Evolutionary conservation across 1,284 basidiomycete genomes (phyloP).

Genomic region (Exobasidium cylindrosporum): DNA sequence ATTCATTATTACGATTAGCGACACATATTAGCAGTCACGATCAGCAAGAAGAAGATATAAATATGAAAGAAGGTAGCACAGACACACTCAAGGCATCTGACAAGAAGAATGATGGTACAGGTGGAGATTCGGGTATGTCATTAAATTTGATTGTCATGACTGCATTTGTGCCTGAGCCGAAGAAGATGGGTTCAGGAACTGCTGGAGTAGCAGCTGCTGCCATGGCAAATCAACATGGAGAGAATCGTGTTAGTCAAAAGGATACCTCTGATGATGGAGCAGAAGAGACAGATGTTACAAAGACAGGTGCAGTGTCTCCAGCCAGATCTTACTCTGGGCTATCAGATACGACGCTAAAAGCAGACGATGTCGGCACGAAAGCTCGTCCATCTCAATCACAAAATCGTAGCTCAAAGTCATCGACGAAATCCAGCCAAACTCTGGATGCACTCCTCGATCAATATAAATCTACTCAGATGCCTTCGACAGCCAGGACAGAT

Average conservation of each 20-base stretch:
- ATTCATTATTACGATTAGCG: conserved; percentile 32
- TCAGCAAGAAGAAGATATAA: background rate
- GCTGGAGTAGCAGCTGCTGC: conserved; percentile 35
- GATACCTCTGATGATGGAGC: background rate
- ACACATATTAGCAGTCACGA: conserved; percentile 22
- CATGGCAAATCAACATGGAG: conserved; percentile 24
- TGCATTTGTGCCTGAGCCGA: conserved; percentile 29
- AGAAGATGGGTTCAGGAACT: conserved; percentile 22
- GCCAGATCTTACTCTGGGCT: conserved; percentile 5
- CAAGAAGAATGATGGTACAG: conserved; percentile 1
- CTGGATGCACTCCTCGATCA: conserved; percentile 47
- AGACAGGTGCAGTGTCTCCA: background rate
- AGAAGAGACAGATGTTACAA: background rate
- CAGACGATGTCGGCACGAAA: background rate
- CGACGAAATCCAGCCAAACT: conserved; percentile 15
- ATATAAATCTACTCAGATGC: conserved; percentile 40
- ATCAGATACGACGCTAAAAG: conserved; percentile 7
- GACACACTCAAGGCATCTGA: conserved; percentile 11
- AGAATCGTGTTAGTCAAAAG: conserved; percentile 16
- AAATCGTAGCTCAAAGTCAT: background rate
- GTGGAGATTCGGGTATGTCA: conserved; percentile 33
- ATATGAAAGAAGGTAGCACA: conserved; percentile 3
- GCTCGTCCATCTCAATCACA: background rate
- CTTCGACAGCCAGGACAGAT: conserved; percentile 44
- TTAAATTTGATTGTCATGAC: conserved; percentile 44